These are phyloP conservation scores for Mollisia scopiformis DNA, from an alignment of 2,329 filamentous ascomycete species.

Conservation along the genomic window DNA sequence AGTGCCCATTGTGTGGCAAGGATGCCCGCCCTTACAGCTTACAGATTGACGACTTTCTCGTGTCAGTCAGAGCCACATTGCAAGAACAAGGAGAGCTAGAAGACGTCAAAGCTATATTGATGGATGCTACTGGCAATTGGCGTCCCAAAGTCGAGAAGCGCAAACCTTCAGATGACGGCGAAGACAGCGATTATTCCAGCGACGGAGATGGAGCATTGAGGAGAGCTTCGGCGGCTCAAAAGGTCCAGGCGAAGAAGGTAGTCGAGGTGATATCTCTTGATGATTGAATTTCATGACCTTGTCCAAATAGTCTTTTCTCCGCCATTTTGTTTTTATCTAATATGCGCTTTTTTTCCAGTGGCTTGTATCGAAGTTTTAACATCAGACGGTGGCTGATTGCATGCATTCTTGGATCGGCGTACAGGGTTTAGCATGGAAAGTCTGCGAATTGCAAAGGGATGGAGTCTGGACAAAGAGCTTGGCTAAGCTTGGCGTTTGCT, in stretches of 20 bases:
- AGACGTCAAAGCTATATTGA: slow-evolving; percentile 64
- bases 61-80: slow-evolving; percentile 61
- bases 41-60: slow-evolving; percentile 74
- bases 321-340: background rate
- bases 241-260: slow-evolving; percentile 7
- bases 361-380: background rate
- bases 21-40: slow-evolving; percentile 78
- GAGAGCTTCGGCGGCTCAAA: background rate
- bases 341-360: background rate
- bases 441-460: background rate
- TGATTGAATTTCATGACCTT: slow-evolving; percentile 24
- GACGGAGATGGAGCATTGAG: slow-evolving; percentile 12
- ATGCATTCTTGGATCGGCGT: background rate
- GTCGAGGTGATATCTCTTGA: slow-evolving; percentile 33
- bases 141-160: slow-evolving; percentile 46
- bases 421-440: slow-evolving; percentile 1
- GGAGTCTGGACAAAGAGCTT: background rate
- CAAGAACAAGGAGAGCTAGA: slow-evolving; percentile 41
- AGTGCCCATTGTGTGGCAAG: slow-evolving; percentile 78
- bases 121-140: slow-evolving; percentile 70
- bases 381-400: background rate
- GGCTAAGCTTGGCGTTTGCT: background rate
- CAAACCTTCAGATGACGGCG: slow-evolving; percentile 24
- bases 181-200: slow-evolving; percentile 26
- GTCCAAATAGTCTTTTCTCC: background rate